phyloP scores from a whole-genome alignment of 805 yeast genomes.

The Candida awuae region DNA sequence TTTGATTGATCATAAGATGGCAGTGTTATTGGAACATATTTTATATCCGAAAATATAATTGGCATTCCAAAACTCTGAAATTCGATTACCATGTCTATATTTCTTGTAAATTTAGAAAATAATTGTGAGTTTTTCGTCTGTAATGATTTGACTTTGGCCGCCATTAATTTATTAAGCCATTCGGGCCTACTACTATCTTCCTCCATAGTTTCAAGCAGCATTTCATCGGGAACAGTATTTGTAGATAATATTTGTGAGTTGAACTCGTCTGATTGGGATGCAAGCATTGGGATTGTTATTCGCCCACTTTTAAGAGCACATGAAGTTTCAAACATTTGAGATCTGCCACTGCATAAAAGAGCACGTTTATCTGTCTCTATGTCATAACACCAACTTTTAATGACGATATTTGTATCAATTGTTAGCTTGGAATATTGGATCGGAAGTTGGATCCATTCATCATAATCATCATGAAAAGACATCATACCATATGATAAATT shows the following conservation, averaged over 20 bases:
- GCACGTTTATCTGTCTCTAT: constrained; percentile 37
- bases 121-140: constrained; percentile 18
- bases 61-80: constrained; percentile 65
- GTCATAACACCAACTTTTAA: constrained; percentile 63
- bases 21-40: constrained; percentile 30
- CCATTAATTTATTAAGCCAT: constrained; percentile 69
- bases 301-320: constrained; percentile 60
- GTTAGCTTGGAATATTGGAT: constrained; percentile 66
- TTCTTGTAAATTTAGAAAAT: constrained; percentile 9
- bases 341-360: constrained; percentile 55
- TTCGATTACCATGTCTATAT: constrained; percentile 32
- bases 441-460: constrained; percentile 63
- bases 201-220: no score
- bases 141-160: constrained; percentile 37
- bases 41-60: constrained; percentile 56
- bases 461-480: not conserved
- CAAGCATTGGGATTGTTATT: constrained; percentile 12
- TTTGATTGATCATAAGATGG: constrained; percentile 19
- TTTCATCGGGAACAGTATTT: not conserved
- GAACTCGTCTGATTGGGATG: no score
- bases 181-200: constrained; percentile 28
- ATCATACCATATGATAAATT: no score
- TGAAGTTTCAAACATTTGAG: constrained; percentile 19
- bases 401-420: constrained; percentile 46
- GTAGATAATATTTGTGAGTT: no score